Percentiles rank a stretch among this genome's conserved stretches.
phyloP scores from a whole-genome alignment of 805 yeast genomes.

The Suhomyces xylopsoci region DNA sequence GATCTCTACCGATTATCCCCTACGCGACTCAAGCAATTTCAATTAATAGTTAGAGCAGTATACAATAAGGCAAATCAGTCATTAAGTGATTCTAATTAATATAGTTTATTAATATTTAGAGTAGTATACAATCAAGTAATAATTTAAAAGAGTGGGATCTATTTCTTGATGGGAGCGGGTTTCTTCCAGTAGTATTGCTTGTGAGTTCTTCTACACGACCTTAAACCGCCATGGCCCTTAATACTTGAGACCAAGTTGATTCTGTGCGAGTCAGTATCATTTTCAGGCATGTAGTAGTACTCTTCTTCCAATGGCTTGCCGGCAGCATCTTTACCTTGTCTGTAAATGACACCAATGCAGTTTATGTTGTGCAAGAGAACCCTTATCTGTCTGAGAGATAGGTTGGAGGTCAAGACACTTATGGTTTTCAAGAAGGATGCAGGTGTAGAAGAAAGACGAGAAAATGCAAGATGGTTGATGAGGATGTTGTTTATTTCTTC shows the following conservation, averaged over 20 bases:
- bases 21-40: slow-evolving; percentile 3
- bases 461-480: slow-evolving; percentile 84
- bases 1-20: not conserved
- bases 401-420: slow-evolving; percentile 48
- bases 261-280: slow-evolving; percentile 71
- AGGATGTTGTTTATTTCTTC: slow-evolving; percentile 61
- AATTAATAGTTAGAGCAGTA: slow-evolving; percentile 3
- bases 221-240: slow-evolving; percentile 75
- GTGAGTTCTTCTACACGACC: slow-evolving; percentile 90
- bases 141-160: slow-evolving; percentile 1
- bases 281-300: slow-evolving; percentile 84
- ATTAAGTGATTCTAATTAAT: too few relatives aligned
- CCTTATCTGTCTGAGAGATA: slow-evolving; percentile 45
- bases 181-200: slow-evolving; percentile 81
- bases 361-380: slow-evolving; percentile 41
- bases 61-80: slow-evolving; percentile 2
- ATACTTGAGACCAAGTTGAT: slow-evolving; percentile 66
- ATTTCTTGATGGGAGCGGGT: slow-evolving; percentile 48
- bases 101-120: too few relatives aligned
- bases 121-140: slow-evolving; percentile 13
- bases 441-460: slow-evolving; percentile 85
- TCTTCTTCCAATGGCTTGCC: slow-evolving; percentile 94
- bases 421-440: slow-evolving; percentile 66
- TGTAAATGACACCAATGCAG: slow-evolving; percentile 83
- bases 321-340: slow-evolving; percentile 94